Conservation (phyloP, 106 monocot species). For the Ottelia alismoides region DNA sequence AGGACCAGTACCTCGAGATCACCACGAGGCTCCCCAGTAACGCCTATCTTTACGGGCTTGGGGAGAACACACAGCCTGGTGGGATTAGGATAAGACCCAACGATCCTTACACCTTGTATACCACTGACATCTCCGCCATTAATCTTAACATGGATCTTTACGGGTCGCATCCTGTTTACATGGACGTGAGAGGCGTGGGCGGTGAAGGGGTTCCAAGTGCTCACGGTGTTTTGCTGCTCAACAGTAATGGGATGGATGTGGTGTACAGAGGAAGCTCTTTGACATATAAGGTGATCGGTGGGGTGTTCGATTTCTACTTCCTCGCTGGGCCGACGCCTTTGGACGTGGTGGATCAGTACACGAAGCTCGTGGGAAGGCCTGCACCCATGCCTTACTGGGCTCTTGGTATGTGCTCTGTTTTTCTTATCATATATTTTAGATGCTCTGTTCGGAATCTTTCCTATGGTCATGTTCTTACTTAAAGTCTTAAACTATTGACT, state of each 20-base stretch:
- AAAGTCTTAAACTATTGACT: too few species aligned
- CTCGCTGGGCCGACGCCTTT: conserved; percentile 65
- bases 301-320: conserved; percentile 95
- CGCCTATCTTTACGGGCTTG: conserved; percentile 75
- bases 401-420: conserved; percentile 57
- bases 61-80: conserved; percentile 85
- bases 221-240: conserved; percentile 77
- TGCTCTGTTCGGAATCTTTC: too few species aligned
- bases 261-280: conserved; percentile 68
- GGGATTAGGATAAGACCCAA: conserved; percentile 71
- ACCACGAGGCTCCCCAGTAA: conserved; percentile 50
- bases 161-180: conserved; percentile 88
- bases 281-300: conserved; percentile 88
- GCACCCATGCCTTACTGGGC: conserved; percentile 99
- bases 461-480: too few species aligned
- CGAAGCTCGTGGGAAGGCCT: conserved; percentile 67
- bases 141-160: conserved; percentile 89
- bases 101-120: conserved; percentile 83
- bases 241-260: conserved; percentile 98
- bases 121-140: conserved; percentile 74
- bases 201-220: conserved; percentile 23
- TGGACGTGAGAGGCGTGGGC: conserved; percentile 67
- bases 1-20: conserved; percentile 91
- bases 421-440: too few species aligned
- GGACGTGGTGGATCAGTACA: conserved; percentile 80